A percentile compares a stretch with the other conserved stretches of the same genome.
These are phyloP conservation scores for Candida buenavistaensis DNA, from an alignment of 1,139 yeast genomes.

Conservation along the genomic window DNA sequence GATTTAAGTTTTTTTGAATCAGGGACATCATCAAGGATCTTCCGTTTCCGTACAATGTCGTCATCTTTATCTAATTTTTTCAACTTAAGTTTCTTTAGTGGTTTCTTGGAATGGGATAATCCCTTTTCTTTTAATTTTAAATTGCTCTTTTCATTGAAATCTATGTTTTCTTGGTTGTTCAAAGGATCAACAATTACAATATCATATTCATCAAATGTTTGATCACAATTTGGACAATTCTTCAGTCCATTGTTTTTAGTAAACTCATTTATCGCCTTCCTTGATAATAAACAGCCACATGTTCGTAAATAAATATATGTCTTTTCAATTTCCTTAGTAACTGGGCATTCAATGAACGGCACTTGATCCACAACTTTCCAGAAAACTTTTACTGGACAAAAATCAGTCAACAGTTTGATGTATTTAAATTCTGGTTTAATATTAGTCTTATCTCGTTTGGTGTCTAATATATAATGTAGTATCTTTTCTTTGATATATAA, in stretches of 20 bases:
- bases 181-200: slow-evolving; percentile 33
- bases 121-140: slow-evolving; percentile 22
- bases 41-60: slow-evolving; percentile 10
- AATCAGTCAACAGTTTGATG: slow-evolving; percentile 36
- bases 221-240: slow-evolving; percentile 38
- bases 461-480: slow-evolving; percentile 54
- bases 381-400: slow-evolving; percentile 26
- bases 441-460: slow-evolving; percentile 14
- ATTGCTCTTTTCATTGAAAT: slow-evolving; percentile 42
- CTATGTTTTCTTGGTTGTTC: slow-evolving; percentile 17
- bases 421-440: slow-evolving; percentile 29
- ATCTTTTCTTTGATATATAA: slow-evolving; percentile 71
- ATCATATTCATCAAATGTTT: slow-evolving; percentile 25
- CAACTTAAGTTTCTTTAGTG: slow-evolving; percentile 27
- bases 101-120: slow-evolving; percentile 51
- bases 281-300: slow-evolving; percentile 44
- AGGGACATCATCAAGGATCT: slow-evolving; percentile 3
- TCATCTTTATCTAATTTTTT: slow-evolving; percentile 14
- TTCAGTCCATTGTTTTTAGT: slow-evolving; percentile 10
- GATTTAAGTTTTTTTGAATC: slow-evolving; percentile 1
- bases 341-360: slow-evolving; percentile 51
- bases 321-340: slow-evolving; percentile 31
- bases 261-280: slow-evolving; percentile 22
- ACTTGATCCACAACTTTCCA: slow-evolving; percentile 23
- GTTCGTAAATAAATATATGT: slow-evolving; percentile 31